These are phyloP conservation scores for Dioscorea alata DNA, from an alignment of 106 monocot genomes.

Conservation along the genomic window DNA sequence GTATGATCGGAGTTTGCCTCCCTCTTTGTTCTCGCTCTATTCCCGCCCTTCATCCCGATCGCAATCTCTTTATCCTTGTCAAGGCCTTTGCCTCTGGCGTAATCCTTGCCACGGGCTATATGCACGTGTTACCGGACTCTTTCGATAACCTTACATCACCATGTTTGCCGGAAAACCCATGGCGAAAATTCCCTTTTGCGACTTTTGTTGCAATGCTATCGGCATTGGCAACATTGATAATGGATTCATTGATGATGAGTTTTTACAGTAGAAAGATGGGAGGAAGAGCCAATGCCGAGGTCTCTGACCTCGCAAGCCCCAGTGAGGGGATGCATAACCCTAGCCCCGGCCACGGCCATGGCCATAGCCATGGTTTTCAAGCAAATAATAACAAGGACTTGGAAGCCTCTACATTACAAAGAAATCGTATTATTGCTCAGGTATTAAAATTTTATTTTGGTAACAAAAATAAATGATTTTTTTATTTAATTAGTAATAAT, in stretches of 20 bases:
- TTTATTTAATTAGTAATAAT: background rate
- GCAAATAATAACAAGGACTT: constrained; percentile 6
- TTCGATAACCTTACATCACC: constrained; percentile 44
- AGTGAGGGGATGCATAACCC: background rate
- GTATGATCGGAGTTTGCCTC: constrained; percentile 55
- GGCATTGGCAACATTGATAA: constrained; percentile 53
- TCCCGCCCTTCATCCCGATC: constrained; percentile 49
- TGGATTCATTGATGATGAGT: constrained; percentile 52
- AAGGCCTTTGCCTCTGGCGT: constrained; percentile 80
- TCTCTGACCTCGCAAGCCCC: constrained; percentile 16
- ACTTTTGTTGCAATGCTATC: constrained; percentile 64
- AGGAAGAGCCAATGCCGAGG: background rate
- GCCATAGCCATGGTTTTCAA: constrained; percentile 2
- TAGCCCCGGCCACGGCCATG: constrained; percentile 21
- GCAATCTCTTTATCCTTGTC: constrained; percentile 44
- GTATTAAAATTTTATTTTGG: background rate
- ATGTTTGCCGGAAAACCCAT: constrained; percentile 49
- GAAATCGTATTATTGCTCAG: constrained; percentile 58
- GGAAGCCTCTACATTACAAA: constrained; percentile 8
- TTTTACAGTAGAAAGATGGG: constrained; percentile 27
- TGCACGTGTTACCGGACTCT: constrained; percentile 70
- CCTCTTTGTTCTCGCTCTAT: constrained; percentile 47
- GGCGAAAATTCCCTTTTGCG: constrained; percentile 63
- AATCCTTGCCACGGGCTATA: constrained; percentile 65
- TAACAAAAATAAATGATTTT: too few relatives aligned